phyloP scores from a whole-genome alignment of 1,284 basidiomycete genomes.

The Entoloma clypeatum region DNA sequence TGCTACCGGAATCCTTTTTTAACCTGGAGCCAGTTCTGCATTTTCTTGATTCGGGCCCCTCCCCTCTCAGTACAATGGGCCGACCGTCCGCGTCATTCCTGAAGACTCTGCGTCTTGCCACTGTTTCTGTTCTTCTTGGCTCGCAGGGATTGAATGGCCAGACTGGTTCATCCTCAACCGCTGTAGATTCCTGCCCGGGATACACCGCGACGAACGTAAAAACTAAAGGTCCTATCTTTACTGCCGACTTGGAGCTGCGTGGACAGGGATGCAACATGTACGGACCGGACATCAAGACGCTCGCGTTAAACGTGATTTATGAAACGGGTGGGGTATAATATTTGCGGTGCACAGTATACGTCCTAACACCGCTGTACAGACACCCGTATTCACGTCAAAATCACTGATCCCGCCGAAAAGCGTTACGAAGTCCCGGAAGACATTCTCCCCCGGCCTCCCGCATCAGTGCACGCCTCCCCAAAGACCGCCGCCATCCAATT shows the following conservation, averaged over 20 bases:
- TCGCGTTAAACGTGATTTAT: constrained; percentile 55
- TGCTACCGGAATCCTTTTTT: no score
- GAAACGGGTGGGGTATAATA: constrained; percentile 44
- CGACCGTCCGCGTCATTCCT: no score
- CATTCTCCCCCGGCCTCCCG: constrained; percentile 56
- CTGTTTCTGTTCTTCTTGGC: no score
- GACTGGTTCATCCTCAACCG: constrained; percentile 12
- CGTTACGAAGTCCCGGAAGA: constrained; percentile 71
- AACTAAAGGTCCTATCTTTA: constrained; percentile 37
- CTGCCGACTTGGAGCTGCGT: constrained; percentile 50
- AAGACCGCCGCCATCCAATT: constrained; percentile 49
- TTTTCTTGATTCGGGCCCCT: no score
- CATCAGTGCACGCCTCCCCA: constrained; percentile 26
- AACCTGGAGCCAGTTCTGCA: no score
- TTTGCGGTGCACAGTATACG: not conserved
- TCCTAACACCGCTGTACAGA: constrained; percentile 30
- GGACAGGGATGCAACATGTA: constrained; percentile 61
- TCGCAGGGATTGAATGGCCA: no score
- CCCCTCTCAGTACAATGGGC: no score
- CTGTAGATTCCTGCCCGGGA: constrained; percentile 50
- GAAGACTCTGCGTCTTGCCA: no score
- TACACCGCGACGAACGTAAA: constrained; percentile 44
- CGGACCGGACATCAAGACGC: constrained; percentile 51
- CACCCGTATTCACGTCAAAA: constrained; percentile 69
- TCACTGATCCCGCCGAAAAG: constrained; percentile 50